A percentile compares a stretch with the other conserved stretches of the same genome.
phyloP scores from a whole-genome alignment of 768 basidiomycete genomes.

The Boletellus sp. region DNA sequence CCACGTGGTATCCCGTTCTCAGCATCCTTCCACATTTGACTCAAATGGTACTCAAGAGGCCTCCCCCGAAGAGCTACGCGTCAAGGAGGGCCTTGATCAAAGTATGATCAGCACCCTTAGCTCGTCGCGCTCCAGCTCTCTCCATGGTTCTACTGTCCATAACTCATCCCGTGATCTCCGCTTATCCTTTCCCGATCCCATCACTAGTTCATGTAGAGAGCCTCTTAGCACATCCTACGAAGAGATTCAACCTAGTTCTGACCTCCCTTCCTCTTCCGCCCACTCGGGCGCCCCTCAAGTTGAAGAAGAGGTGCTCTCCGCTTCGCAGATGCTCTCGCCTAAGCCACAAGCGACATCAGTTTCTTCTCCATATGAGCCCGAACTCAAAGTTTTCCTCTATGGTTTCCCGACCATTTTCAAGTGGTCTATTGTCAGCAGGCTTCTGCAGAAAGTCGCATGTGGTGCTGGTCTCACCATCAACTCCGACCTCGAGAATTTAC shows the following conservation, averaged over 20 bases:
- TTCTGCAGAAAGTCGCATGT: conserved; percentile 53
- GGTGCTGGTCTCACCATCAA: conserved; percentile 32
- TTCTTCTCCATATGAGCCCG: conserved; percentile 30
- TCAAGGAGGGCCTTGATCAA: conserved; percentile 75
- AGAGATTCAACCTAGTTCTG: conserved; percentile 41
- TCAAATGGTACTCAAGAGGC: conserved; percentile 30
- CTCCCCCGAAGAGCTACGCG: conserved; percentile 59
- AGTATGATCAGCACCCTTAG: conserved; percentile 79
- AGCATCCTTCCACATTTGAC: conserved; percentile 25
- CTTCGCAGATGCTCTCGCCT: conserved; percentile 25
- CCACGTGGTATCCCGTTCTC: conserved; percentile 22
- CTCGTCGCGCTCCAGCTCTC: conserved; percentile 64
- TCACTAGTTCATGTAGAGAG: conserved; percentile 67
- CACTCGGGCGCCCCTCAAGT: conserved; percentile 16
- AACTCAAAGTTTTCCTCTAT: conserved; percentile 66
- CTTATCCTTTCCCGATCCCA: conserved; percentile 80
- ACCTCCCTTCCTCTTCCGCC: conserved; percentile 23
- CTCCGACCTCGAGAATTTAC: conserved; percentile 18
- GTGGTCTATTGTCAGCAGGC: conserved; percentile 56
- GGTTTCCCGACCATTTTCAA: conserved; percentile 56
- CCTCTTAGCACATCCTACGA: conserved; percentile 55
- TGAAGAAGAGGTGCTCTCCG: conserved; percentile 34
- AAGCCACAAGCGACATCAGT: conserved; percentile 26
- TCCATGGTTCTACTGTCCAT: conserved; percentile 52
- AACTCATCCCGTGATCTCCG: conserved; percentile 69